Percentiles rank a stretch among this genome's conserved stretches.
These are phyloP conservation scores for Fusarium newnesense DNA, from an alignment of 2,329 filamentous ascomycete genomes.

Conservation along the genomic window DNA sequence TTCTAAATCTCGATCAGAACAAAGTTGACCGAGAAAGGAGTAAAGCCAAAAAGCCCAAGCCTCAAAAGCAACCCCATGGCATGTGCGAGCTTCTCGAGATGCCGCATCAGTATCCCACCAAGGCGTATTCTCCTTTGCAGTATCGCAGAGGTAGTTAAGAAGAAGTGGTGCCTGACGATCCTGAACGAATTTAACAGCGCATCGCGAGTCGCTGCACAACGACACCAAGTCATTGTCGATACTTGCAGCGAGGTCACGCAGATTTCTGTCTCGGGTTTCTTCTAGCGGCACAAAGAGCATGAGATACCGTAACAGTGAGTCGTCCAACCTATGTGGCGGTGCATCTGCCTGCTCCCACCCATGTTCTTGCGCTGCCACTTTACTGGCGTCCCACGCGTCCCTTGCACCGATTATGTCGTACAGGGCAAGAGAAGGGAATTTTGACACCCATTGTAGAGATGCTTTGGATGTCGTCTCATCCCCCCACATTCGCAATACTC, in stretches of 20 bases:
- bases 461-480: constrained; percentile 51
- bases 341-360: constrained; percentile 50
- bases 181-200: constrained; percentile 48
- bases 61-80: constrained; percentile 51
- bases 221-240: constrained; percentile 51
- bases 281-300: constrained; percentile 49
- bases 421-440: constrained; percentile 57
- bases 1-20: constrained; percentile 49
- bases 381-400: constrained; percentile 50
- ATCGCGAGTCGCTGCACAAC: constrained; percentile 48
- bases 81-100: constrained; percentile 44
- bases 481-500: constrained; percentile 59
- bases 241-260: constrained; percentile 45
- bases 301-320: constrained; percentile 50
- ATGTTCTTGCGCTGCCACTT: constrained; percentile 37
- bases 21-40: constrained; percentile 53
- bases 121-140: constrained; percentile 45
- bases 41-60: constrained; percentile 56
- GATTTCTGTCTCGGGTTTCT: constrained; percentile 34
- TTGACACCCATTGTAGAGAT: constrained; percentile 54
- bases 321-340: constrained; percentile 39
- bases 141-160: constrained; percentile 49
- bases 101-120: constrained; percentile 47
- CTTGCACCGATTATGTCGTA: constrained; percentile 55
- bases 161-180: constrained; percentile 46